Conservation (phyloP, 1,284 basidiomycete genomes). For the Cryptococcus hybrid region DNA sequence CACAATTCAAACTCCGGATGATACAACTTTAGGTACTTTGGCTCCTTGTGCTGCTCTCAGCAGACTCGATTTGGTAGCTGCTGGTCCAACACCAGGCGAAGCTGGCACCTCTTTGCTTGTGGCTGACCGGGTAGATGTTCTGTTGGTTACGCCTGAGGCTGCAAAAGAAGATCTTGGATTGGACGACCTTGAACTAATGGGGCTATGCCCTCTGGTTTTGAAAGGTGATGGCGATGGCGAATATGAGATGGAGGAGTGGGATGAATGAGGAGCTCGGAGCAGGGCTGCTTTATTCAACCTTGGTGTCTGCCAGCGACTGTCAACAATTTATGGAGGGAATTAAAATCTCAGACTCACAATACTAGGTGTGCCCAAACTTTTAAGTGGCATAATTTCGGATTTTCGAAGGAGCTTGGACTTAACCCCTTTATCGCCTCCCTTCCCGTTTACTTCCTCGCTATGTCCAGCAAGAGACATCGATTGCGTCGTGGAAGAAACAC, state of each 20-base stretch:
- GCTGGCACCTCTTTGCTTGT: not conserved
- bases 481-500: slow-evolving; percentile 6
- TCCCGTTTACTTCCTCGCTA: not conserved
- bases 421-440: not conserved
- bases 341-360: slow-evolving; percentile 18
- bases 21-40: slow-evolving; percentile 8
- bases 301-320: slow-evolving; percentile 22
- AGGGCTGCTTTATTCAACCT: slow-evolving; percentile 37
- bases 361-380: slow-evolving; percentile 23
- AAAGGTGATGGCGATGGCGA: not conserved
- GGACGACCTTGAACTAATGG: not conserved
- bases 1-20: not conserved
- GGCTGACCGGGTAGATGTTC: not conserved
- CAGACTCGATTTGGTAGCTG: slow-evolving; percentile 25
- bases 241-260: not conserved
- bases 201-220: not conserved
- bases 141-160: not conserved
- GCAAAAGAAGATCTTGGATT: not conserved
- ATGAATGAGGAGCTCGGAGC: slow-evolving; percentile 26
- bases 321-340: not conserved
- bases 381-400: slow-evolving; percentile 15
- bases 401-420: not conserved
- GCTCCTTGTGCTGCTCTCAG: slow-evolving; percentile 23
- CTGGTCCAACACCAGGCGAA: slow-evolving; percentile 8
- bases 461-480: slow-evolving; percentile 14